Conservation (phyloP, 106 monocot genomes). For the Alisma plantagoaquatica region DNA sequence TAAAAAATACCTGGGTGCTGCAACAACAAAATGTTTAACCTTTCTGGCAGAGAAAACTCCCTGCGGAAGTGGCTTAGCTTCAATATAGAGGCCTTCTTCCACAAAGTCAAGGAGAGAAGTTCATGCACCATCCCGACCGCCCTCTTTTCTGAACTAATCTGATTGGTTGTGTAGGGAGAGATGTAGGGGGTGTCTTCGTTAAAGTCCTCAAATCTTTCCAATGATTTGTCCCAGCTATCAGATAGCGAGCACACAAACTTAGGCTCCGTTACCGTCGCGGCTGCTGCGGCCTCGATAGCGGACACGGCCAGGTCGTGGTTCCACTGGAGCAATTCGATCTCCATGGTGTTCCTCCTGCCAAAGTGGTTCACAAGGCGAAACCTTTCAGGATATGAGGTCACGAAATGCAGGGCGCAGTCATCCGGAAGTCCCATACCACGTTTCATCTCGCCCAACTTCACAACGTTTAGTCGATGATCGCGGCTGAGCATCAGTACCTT, state of each 20-base stretch:
- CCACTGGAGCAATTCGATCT: constrained; percentile 72
- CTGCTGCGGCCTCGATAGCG: constrained; percentile 26
- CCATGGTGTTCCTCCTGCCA: constrained; percentile 51
- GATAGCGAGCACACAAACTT: constrained; percentile 54
- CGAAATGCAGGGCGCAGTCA: constrained; percentile 59
- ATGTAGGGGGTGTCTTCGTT: constrained; percentile 43
- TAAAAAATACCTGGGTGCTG: constrained; percentile 91
- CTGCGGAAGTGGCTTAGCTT: constrained; percentile 77
- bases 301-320: constrained; percentile 52
- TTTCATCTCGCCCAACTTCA: constrained; percentile 64
- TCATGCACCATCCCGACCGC: constrained; percentile 68
- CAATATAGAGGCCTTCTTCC: constrained; percentile 84
- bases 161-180: constrained; percentile 48
- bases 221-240: constrained; percentile 43
- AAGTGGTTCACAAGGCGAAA: constrained; percentile 46
- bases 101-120: constrained; percentile 71
- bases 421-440: constrained; percentile 70
- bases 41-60: constrained; percentile 77
- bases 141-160: constrained; percentile 37
- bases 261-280: constrained; percentile 14
- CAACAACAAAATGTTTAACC: constrained; percentile 43
- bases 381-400: constrained; percentile 32
- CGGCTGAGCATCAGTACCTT: constrained; percentile 75
- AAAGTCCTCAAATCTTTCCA: constrained; percentile 50
- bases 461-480: constrained; percentile 43